Evolutionary conservation across 2,329 filamentous ascomycete genomes (phyloP), one percentile per base, ranked within the genome.

Genomic region (Coniochaeta sp.): DNA sequence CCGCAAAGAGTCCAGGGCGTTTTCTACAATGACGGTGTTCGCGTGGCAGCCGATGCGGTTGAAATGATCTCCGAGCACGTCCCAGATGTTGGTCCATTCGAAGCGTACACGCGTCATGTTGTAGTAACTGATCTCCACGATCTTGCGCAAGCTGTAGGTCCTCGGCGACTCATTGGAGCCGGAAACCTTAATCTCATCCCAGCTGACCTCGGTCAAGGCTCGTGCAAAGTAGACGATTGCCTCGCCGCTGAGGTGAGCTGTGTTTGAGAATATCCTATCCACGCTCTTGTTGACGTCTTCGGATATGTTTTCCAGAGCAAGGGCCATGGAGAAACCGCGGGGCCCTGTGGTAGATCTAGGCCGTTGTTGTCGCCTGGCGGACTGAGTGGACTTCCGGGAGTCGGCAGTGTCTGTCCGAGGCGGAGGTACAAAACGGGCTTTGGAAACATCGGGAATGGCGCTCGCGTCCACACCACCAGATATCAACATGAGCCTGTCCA

Each of bases 51-150:
- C 95, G 55, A 99, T 94, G 57, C 91, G 86, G 67, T 97, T 97
- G 77, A 99, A 99, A 65, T 99, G 95, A 65, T 96, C 89, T 13
- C 94, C 94, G n/a, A 99, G 79, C 1, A 99, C 88, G 56, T 89
- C 88, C 94, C 94, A 99, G 54, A 99, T 96, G 61, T 87, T 92
- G 12, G 88, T 95, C 94, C 94, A 99, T 66, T 99, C 94, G 61
- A 97, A 97, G 61, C 94, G 87, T 31, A 99, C 92, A 76, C 94
- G 85, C 53, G 89, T 91, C 94, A 99, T 99, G 73, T 99, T 99
- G 81, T 99, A 99, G 69, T 96, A 96, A 67, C 90, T 95, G 68
- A 99, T 97, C 69, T 99, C 94, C 14, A 99, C 95, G 56, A 99
- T 82, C 70, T 99, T 99, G 65, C 99, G 94, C 55, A 99, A 74